These are phyloP conservation scores for Penicillium diatomitis DNA, from an alignment of 495 filamentous ascomycete genomes.

Conservation along the genomic window DNA sequence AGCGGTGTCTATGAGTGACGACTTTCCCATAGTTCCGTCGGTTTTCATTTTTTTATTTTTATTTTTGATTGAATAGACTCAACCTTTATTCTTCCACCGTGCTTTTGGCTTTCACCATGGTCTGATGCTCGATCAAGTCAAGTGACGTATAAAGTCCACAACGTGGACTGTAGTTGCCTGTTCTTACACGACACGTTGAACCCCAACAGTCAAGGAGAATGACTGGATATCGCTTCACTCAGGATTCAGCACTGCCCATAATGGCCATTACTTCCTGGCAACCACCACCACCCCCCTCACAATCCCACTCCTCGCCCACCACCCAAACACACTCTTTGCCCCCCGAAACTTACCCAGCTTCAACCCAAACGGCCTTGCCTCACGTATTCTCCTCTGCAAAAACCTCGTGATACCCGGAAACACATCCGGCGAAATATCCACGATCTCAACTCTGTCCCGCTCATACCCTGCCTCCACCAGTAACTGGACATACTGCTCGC, in stretches of 20 bases:
- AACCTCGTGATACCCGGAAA: conserved; percentile 31
- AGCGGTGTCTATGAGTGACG: conserved; percentile 7
- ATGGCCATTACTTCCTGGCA: conserved; percentile 17
- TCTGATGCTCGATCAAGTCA: no score
- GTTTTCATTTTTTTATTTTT: no score
- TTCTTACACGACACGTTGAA: no score
- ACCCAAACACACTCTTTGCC: conserved; percentile 30
- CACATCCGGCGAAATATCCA: conserved; percentile 36
- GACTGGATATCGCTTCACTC: not conserved
- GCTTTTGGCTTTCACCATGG: not conserved
- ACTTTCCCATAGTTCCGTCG: conserved; percentile 1
- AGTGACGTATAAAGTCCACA: no score
- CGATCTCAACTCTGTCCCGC: conserved; percentile 24
- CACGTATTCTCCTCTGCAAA: conserved; percentile 20
- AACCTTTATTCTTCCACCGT: not conserved
- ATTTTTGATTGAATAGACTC: conserved; percentile 4
- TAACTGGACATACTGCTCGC: conserved; percentile 50
- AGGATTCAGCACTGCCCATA: not conserved
- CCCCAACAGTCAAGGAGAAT: no score
- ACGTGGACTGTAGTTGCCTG: no score
- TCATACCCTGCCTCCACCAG: conserved; percentile 31
- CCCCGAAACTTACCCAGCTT: conserved; percentile 27
- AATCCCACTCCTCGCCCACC: conserved; percentile 36
- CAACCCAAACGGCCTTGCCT: conserved; percentile 25
- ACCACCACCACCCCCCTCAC: conserved; percentile 38